Evolutionary conservation across 441 rosid species (phyloP).

Genomic region (Pelargonium cotyledonis): DNA sequence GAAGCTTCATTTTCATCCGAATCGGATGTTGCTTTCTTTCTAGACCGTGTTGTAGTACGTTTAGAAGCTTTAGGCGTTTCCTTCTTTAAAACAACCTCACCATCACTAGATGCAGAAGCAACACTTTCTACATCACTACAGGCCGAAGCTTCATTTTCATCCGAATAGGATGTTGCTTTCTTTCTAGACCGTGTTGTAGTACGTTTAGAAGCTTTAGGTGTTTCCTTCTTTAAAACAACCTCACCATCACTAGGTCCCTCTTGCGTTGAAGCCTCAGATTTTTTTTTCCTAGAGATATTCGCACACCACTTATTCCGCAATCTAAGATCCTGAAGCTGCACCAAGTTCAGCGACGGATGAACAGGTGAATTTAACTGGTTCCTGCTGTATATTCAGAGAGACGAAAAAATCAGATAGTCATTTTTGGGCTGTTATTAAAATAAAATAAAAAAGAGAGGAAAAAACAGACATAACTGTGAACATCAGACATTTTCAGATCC

Average conservation of each 20-base stretch:
- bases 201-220: constrained; percentile 36
- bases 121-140: too few species aligned
- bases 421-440: neutral
- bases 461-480: neutral
- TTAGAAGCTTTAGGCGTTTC: constrained; percentile 37
- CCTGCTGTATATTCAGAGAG: constrained; percentile 33
- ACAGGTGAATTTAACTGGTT: constrained; percentile 31
- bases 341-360: constrained; percentile 30
- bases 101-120: constrained; percentile 25
- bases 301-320: constrained; percentile 42
- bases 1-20: constrained; percentile 31
- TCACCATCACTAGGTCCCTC: constrained; percentile 42
- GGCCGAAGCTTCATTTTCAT: too few species aligned
- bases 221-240: constrained; percentile 36
- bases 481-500: neutral
- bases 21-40: constrained; percentile 49
- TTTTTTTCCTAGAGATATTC: constrained; percentile 46
- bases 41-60: constrained; percentile 36
- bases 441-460: neutral
- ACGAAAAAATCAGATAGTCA: neutral
- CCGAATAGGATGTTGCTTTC: constrained; percentile 37
- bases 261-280: constrained; percentile 34
- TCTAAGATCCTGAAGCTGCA: constrained; percentile 38
- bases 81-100: constrained; percentile 40
- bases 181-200: constrained; percentile 45